A percentile compares a stretch with the other conserved stretches of the same genome.
Conservation (phyloP, 176 grass and related monocot genomes). For the Dendrocalamus sinicus region DNA sequence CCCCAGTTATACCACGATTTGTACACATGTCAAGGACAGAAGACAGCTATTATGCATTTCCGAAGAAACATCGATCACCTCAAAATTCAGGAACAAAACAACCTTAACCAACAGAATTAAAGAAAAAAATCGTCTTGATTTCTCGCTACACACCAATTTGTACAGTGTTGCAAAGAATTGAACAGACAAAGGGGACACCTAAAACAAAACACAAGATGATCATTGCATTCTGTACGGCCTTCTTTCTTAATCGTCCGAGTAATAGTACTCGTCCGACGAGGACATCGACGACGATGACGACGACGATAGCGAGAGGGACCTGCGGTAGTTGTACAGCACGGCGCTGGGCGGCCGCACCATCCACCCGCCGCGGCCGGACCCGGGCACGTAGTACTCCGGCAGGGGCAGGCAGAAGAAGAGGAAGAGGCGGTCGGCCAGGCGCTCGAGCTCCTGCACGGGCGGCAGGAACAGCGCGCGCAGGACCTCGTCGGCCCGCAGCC, state of each 20-base stretch:
- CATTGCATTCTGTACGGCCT: background rate
- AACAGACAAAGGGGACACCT: background rate
- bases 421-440: constrained; percentile 46
- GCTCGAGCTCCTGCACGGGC: constrained; percentile 44
- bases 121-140: background rate
- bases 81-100: background rate
- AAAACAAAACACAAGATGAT: background rate
- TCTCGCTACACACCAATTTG: background rate
- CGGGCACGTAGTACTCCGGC: constrained; percentile 45
- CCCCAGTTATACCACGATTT: too few relatives aligned
- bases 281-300: background rate
- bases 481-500: constrained; percentile 56
- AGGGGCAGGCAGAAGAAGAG: constrained; percentile 61
- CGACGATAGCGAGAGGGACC: constrained; percentile 38
- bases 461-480: constrained; percentile 53
- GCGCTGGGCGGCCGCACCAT: constrained; percentile 16
- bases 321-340: constrained; percentile 36
- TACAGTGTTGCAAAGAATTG: constrained; percentile 14
- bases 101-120: background rate
- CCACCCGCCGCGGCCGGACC: constrained; percentile 40
- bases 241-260: constrained; percentile 25
- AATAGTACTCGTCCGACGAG: constrained; percentile 13
- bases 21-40: background rate
- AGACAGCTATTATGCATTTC: background rate
- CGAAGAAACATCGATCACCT: background rate